A percentile compares a stretch with the other conserved stretches of the same genome.
These are phyloP conservation scores for Penicillium robsamsonii DNA, from an alignment of 495 filamentous ascomycete genomes.

Conservation along the genomic window DNA sequence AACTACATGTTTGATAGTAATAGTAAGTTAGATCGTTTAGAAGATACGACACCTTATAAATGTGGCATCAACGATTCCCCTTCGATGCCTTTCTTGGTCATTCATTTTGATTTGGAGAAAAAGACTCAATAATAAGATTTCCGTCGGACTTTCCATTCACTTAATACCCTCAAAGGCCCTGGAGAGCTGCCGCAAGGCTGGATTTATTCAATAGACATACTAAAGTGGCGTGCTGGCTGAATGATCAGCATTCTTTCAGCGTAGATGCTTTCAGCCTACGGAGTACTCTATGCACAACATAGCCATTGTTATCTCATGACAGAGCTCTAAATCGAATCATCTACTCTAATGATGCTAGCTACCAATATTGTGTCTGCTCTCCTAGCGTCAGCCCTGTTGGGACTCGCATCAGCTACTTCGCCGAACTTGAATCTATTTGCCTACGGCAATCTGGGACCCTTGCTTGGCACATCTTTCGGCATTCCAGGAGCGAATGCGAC, in stretches of 20 bases:
- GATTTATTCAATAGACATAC: neutral
- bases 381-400: neutral
- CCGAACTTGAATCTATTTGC: conserved; percentile 26
- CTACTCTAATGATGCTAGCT: neutral
- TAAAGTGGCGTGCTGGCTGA: neutral
- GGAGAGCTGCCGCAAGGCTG: neutral
- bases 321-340: neutral
- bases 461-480: conserved; percentile 45
- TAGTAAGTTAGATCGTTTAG: too few relatives aligned
- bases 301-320: neutral
- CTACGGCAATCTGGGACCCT: conserved; percentile 22
- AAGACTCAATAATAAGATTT: neutral
- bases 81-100: too few relatives aligned
- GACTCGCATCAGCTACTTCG: conserved; percentile 36
- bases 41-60: neutral
- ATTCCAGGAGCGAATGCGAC: conserved; percentile 24
- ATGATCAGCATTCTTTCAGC: neutral
- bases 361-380: neutral
- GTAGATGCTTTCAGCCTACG: neutral
- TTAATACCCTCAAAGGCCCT: neutral
- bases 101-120: too few relatives aligned
- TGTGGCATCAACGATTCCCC: neutral
- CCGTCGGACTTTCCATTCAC: neutral
- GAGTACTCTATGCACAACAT: neutral
- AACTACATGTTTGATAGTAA: too few relatives aligned